Percentiles rank a stretch among this genome's conserved stretches.
Evolutionary conservation across 2,329 filamentous ascomycete species (phyloP).

Genomic region (Teratosphaeria destructans): DNA sequence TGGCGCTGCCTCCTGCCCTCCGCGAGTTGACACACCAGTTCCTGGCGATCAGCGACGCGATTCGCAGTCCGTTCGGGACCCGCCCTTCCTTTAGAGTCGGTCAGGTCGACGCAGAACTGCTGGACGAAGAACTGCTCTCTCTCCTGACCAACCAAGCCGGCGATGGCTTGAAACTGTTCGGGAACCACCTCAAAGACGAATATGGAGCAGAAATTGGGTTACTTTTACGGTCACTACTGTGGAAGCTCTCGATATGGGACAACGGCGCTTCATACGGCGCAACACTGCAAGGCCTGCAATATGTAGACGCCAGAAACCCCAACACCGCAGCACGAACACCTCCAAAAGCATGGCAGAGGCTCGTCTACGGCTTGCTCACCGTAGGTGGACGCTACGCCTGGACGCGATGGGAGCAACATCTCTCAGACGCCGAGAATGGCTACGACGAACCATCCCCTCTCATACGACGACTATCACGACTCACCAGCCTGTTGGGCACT

Average conservation of each 20-base stretch:
- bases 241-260: conserved; percentile 95
- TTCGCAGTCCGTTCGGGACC: conserved; percentile 67
- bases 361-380: conserved; percentile 71
- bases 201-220: conserved; percentile 80
- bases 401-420: conserved; percentile 83
- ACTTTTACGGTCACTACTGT: conserved; percentile 64
- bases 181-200: conserved; percentile 68
- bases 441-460: conserved; percentile 48
- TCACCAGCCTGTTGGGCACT: conserved; percentile 61
- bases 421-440: conserved; percentile 65
- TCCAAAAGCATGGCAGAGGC: conserved; percentile 70
- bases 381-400: conserved; percentile 83
- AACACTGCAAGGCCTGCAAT: conserved; percentile 80
- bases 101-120: conserved; percentile 87
- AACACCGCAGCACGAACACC: conserved; percentile 2
- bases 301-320: conserved; percentile 62
- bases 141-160: conserved; percentile 76
- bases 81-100: conserved; percentile 83
- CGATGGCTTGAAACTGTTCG: conserved; percentile 80
- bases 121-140: conserved; percentile 86
- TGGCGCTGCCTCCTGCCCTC: conserved; percentile 47
- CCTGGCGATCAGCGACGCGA: conserved; percentile 50
- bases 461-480: conserved; percentile 49
- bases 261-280: conserved; percentile 93
- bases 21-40: conserved; percentile 31